Base-by-base conservation (phyloP, 371 early-diverging fungal genomes). In the Actinomortierella wolfii region DNA sequence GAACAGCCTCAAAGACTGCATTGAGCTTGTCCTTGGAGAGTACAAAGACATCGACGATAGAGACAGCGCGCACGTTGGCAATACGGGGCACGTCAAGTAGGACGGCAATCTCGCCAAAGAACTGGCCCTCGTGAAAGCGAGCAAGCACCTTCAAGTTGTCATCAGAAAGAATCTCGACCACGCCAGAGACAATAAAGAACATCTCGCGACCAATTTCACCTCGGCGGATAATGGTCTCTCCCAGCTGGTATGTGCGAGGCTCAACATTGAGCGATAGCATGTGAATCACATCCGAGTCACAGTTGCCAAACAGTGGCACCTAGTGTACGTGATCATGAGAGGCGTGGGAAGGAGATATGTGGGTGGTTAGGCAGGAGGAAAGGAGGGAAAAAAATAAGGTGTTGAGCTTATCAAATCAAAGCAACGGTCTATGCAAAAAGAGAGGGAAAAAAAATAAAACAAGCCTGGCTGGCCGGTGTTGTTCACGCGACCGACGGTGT, bases 121-220 rank as follows among this genome's bases (percentile, higher is more conserved):
- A 89, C 48, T 82, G 81, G 23, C 90, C 91, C 11, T 56, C 63
- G 5, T 54, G 49, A 48, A 59, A 68, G 20, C 59, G 59, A 8
- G 57, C 68, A n/a, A 69, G 23, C 20, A 69, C 67, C 23, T 49
- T 59, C 26, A 64, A 41, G 44, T 68, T 65, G 28, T 65, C 74
- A 39, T 74, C 69, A 0, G 78, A 75, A 28, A 77, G 45, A 18
- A 74, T 40, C 55, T 77, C 80, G 43, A 93, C 90, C 3, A 77
- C 77, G 54, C 97, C 97, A n/a, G 82, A 79, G 15, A 89, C 78
- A 51, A 96, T 81, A 62, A 95, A 92, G 68, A 89, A 95, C 83
- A 95, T 83, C 34, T 91, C 90, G 26, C 77, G 80, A 2, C 91
- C 93, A 48, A 74, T 78, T 41, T 92, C 94, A 5, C 92, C 94